Evolutionary conservation across 257 asterid species (phyloP), one percentile per base, ranked within the genome.

Genomic region (Thymus quinquecostatus): DNA sequence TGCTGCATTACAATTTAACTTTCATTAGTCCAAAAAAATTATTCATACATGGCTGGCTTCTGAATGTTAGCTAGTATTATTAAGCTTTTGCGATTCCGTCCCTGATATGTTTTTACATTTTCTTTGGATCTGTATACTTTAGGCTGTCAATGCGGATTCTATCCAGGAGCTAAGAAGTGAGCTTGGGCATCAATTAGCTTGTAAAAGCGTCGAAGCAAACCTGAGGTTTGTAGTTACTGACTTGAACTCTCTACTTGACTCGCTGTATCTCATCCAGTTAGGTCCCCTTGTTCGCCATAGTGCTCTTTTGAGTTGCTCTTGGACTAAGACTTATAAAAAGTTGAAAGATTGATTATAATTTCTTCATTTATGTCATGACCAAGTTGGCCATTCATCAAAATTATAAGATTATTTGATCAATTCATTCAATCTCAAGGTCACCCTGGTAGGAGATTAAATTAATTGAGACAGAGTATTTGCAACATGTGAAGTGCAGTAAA

Each of bases 161-260:
- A 71, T 86, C 76, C 51, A 56, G 4, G 96, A 87, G 79, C 82
- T 91, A 69, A 86, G 97, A 81, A 89, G 98, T 77, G 97, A 89
- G 87, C 89, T 93, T 55, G 98, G 97, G n/a, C 72, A 87, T 70
- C 97, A 89, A 69, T 81, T 93, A 84, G 96, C 98, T 34, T 66
- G 56, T 75, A 93, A 86, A 84, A 93, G 96, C 85, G 84, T 69
- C 66, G 61, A 84, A 70, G 80, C 70, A 87, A 85, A 85, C 70
- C 84, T 89, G 86, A 89, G 98, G 98, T 92, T 71, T 68, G 89
- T 60, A 51, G 61, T 77, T 69, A 34, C 79, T 34, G 4, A 13
- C 75, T 76, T 59, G 53, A 34, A 44, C 48, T 10, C 63, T 51
- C 67, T 30, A 50, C 27, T 63, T 28, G 33, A 28, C 70, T 48